Evolutionary conservation across 768 basidiomycete genomes (phyloP), one percentile per base, ranked within the genome.

Genomic region (Boletus bicolor): DNA sequence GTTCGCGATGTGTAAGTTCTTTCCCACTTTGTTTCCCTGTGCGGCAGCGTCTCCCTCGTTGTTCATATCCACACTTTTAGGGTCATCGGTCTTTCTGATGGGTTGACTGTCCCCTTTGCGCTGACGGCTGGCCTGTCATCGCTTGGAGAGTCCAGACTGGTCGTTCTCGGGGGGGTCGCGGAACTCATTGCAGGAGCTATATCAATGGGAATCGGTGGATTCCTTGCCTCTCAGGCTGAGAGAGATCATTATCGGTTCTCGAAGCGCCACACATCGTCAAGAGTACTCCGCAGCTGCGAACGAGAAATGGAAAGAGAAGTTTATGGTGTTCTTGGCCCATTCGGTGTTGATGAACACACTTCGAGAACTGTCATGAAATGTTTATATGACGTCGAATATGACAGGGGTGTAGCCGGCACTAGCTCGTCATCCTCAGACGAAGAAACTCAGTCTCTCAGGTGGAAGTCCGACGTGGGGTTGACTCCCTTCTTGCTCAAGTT

Each of bases 231-330:
- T 1, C 92, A 99, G 73, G 89, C 96, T 32, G 97, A 99, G 72
- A 87, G 94, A 44, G 96, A 98, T 69, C 90, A 97, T 72, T 95
- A 88, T 69, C 89, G 86, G 44, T 97, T 89, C 73, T 82, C 89
- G 32, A 82, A 79, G 30, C 79, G 82, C 38, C 81, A 85, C 57
- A 95, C 92, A 10, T 77, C 85, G 42, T 80, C 86, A 17, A 86
- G 95, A 32, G 94, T 98, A n/a, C 69, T 81, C 3, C 85, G 91
- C 12, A 93, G 89, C 53, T 99, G 97, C 68, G 83, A 85, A 9
- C 93, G 93, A 47, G 95, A 98, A 77, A 89, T 98, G 83, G 94
- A 98, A 74, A 85, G 96, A 43, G 97, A 98, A 68, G 93, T 98
- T 1, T 78, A 85, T 53, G 89, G 84, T 38, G 82, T 99, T 1